Conservation (phyloP, 495 filamentous ascomycete genomes). For the Letharia lupina region DNA sequence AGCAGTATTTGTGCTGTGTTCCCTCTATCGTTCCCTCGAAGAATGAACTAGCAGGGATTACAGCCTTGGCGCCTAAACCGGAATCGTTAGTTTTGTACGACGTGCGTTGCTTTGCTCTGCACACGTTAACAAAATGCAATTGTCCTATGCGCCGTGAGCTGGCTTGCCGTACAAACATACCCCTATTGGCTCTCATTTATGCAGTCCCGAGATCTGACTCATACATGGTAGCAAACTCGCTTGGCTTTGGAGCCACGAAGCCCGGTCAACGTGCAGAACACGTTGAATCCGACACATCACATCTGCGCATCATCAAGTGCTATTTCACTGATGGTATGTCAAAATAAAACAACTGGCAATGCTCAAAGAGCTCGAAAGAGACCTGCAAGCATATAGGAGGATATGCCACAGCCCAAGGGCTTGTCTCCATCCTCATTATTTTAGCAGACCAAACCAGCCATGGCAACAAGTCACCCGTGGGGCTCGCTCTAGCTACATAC, state of each 20-base stretch:
- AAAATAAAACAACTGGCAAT: not conserved
- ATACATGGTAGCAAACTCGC: not conserved
- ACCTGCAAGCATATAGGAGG: not conserved
- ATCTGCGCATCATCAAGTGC: not conserved
- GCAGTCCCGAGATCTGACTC: not conserved
- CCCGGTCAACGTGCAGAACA: not conserved
- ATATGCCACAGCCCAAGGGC: not conserved
- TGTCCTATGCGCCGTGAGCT: not conserved
- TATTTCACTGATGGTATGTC: not conserved
- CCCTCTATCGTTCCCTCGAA: no score
- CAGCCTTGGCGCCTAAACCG: not conserved
- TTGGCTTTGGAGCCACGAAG: not conserved
- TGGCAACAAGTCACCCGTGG: not conserved
- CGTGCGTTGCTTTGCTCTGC: not conserved
- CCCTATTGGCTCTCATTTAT: not conserved
- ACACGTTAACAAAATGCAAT: not conserved
- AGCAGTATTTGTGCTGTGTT: not conserved
- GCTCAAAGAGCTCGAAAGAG: not conserved
- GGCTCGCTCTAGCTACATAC: not conserved
- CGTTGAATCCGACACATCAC: not conserved
- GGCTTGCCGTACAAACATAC: not conserved
- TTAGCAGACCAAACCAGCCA: not conserved
- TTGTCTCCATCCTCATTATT: not conserved
- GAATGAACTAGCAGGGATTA: not conserved
- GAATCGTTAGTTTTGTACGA: slow-evolving; percentile 1